These are phyloP conservation scores for Solanum phureja DNA, from an alignment of 257 asterid species.

Conservation along the genomic window DNA sequence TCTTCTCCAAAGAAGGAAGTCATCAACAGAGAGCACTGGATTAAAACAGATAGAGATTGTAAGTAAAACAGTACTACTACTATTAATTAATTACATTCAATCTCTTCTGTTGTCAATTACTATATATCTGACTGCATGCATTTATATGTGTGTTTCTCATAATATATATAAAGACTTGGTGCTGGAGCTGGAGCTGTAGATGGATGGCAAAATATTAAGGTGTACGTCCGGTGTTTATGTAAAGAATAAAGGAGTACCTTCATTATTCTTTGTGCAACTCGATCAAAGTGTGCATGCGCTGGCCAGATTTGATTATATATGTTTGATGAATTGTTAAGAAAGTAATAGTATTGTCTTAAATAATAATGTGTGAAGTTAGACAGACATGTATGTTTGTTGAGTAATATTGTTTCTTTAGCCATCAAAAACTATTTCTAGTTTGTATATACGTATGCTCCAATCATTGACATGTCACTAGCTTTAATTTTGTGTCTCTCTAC, in stretches of 20 bases:
- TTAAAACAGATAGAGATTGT: constrained; percentile 30
- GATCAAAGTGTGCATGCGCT: background rate
- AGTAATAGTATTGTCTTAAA: background rate
- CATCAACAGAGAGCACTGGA: constrained; percentile 27
- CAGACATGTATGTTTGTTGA: background rate
- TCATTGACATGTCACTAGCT: background rate
- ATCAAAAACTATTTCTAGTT: background rate
- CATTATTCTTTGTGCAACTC: background rate
- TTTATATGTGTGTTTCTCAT: background rate
- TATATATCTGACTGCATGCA: background rate
- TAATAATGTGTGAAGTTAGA: background rate
- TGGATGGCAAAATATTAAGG: background rate
- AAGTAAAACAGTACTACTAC: constrained; percentile 5
- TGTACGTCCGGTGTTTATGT: background rate
- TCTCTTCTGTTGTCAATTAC: background rate
- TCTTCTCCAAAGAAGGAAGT: constrained; percentile 4
- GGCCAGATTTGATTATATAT: background rate
- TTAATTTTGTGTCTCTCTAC: background rate
- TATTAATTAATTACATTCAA: background rate
- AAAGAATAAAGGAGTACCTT: background rate
- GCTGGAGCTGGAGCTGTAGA: constrained; percentile 17
- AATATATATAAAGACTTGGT: constrained; percentile 21
- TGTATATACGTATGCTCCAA: background rate
- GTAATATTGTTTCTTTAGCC: background rate
- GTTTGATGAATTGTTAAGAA: background rate